phyloP scores from a whole-genome alignment of 768 basidiomycete genomes.

The Leccinum truebloodii region DNA sequence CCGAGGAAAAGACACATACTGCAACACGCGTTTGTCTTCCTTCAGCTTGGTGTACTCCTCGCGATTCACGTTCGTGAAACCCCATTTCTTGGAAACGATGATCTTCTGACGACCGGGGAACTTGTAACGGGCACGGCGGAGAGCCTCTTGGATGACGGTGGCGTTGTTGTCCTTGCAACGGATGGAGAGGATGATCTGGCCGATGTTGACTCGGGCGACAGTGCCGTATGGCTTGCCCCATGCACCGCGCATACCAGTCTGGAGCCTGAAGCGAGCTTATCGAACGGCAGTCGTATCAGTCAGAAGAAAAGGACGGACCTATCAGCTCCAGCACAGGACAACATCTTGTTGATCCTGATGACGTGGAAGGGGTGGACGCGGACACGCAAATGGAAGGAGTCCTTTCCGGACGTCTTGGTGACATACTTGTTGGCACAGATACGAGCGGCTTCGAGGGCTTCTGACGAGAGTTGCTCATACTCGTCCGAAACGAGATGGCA shows the following conservation, averaged over 20 bases:
- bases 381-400: conserved; percentile 97
- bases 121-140: conserved; percentile 98
- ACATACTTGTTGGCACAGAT: conserved; percentile 99
- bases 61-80: conserved; percentile 93
- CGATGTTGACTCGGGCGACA: conserved; percentile 95
- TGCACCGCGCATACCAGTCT: conserved; percentile 98
- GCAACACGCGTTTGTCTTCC: conserved; percentile 85
- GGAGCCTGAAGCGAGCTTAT: conserved; percentile 51
- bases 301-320: conserved; percentile 44
- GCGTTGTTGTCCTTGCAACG: conserved; percentile 89
- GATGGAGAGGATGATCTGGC: conserved; percentile 90
- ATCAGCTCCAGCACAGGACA: conserved; percentile 99
- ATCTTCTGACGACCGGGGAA: conserved; percentile 99
- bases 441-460: conserved; percentile 96
- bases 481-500: conserved; percentile 96
- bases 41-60: conserved; percentile 87
- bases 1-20: conserved; percentile 52
- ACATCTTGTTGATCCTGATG: conserved; percentile 99
- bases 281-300: not conserved
- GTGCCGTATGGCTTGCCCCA: conserved; percentile 99
- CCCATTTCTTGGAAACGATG: conserved; percentile 97
- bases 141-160: conserved; percentile 91
- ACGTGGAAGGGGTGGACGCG: conserved; percentile 99
- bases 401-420: conserved; percentile 97
- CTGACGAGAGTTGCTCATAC: conserved; percentile 94